Evolutionary conservation across 345 rosid species (phyloP).

Genomic region (Boechera retrofracta): DNA sequence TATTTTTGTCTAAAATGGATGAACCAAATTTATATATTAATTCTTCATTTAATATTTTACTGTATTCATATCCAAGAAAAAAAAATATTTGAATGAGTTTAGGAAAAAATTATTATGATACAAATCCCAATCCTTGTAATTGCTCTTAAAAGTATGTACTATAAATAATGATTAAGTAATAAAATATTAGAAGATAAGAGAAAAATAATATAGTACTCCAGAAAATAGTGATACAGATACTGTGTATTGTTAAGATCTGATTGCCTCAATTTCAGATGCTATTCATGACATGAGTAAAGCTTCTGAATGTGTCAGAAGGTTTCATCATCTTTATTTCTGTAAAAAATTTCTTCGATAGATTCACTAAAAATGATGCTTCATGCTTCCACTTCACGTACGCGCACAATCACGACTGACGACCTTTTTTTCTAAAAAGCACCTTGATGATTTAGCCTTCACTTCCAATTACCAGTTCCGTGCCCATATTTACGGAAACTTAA

Average conservation of each 20-base stretch:
- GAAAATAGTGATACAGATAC: neutral
- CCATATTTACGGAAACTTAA: too few species aligned
- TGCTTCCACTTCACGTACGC: slow-evolving; percentile 49
- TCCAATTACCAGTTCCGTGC: neutral
- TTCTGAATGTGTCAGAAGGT: slow-evolving; percentile 43
- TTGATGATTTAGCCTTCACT: slow-evolving; percentile 31
- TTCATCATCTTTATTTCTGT: slow-evolving; percentile 19
- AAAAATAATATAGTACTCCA: neutral
- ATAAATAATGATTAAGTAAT: neutral
- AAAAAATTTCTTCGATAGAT: slow-evolving; percentile 27
- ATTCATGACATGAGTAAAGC: slow-evolving; percentile 39
- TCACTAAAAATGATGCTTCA: slow-evolving; percentile 39
- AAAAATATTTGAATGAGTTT: neutral
- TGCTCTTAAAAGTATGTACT: neutral
- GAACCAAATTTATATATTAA: neutral
- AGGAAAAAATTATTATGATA: neutral
- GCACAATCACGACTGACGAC: slow-evolving; percentile 43
- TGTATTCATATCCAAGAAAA: too few species aligned
- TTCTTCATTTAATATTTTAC: neutral
- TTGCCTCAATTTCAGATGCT: slow-evolving; percentile 43
- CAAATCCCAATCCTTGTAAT: neutral
- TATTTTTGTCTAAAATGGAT: neutral
- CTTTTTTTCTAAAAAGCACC: slow-evolving; percentile 18
- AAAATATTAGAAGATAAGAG: neutral
- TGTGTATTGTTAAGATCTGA: slow-evolving; percentile 24